A percentile compares a stretch with the other conserved stretches of the same genome.
These are phyloP conservation scores for Penicillium nordicum DNA, from an alignment of 2,329 filamentous ascomycete genomes.

Conservation along the genomic window DNA sequence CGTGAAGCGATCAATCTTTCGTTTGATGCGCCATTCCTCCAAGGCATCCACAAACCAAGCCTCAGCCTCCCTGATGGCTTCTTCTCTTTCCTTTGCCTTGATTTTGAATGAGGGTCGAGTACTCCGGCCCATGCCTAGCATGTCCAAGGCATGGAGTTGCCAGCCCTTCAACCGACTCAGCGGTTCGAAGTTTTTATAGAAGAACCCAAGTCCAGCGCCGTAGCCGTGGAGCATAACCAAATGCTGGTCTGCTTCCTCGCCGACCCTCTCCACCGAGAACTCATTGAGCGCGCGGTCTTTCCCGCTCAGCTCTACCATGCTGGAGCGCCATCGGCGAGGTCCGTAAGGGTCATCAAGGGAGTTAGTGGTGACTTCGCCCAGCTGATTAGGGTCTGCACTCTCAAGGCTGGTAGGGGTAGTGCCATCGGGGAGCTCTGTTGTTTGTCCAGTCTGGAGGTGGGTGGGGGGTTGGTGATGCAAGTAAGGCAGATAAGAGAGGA, in stretches of 20 bases:
- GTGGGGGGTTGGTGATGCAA: constrained; percentile 65
- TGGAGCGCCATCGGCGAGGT: constrained; percentile 78
- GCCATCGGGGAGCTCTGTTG: constrained; percentile 26
- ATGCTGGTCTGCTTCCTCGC: constrained; percentile 75
- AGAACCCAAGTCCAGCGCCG: constrained; percentile 92
- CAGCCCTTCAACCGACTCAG: constrained; percentile 75
- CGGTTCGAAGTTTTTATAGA: constrained; percentile 96
- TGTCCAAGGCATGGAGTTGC: constrained; percentile 89
- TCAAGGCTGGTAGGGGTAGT: constrained; percentile 31
- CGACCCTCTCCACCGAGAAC: constrained; percentile 80
- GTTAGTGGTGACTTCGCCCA: constrained; percentile 47
- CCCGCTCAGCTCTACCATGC: constrained; percentile 78
- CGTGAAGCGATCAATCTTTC: constrained; percentile 89
- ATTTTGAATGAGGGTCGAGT: constrained; percentile 80
- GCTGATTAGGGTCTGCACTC: constrained; percentile 36
- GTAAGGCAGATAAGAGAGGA: constrained; percentile 81
- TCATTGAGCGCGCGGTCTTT: constrained; percentile 89
- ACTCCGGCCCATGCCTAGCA: constrained; percentile 92
- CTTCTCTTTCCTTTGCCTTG: constrained; percentile 72
- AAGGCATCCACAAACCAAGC: constrained; percentile 94
- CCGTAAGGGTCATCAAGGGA: constrained; percentile 71
- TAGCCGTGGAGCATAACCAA: constrained; percentile 97
- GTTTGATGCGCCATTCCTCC: constrained; percentile 89
- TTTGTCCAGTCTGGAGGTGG: constrained; percentile 60
- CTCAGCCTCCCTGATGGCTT: constrained; percentile 84